phyloP scores from a whole-genome alignment of 2,329 filamentous ascomycete species.

The Cryphonectria japonica region DNA sequence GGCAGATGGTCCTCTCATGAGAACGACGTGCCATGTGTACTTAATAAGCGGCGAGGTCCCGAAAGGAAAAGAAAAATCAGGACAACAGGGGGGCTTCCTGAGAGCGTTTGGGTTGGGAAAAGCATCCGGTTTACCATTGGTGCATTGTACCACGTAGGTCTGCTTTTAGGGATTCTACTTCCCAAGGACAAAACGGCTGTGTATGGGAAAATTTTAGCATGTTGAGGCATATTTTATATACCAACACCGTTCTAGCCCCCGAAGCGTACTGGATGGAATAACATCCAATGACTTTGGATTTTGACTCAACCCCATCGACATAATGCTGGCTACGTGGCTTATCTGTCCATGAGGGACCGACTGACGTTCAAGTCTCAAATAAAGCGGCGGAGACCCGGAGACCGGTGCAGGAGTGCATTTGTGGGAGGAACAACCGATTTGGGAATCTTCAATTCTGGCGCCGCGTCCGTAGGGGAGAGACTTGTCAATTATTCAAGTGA shows the following conservation, averaged over 20 bases:
- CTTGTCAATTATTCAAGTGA: neutral
- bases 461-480: neutral
- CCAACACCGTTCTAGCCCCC: conserved; percentile 12
- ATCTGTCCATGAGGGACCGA: neutral
- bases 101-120: conserved; percentile 24
- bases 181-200: conserved; percentile 19
- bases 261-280: neutral
- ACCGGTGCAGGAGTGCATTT: neutral
- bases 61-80: conserved; percentile 11
- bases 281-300: neutral
- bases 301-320: neutral
- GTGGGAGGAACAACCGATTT: neutral
- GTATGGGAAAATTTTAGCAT: conserved; percentile 24
- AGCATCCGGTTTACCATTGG: conserved; percentile 26
- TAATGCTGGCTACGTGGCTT: neutral
- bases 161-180: conserved; percentile 6
- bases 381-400: neutral
- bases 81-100: conserved; percentile 16
- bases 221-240: conserved; percentile 24
- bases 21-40: conserved; percentile 24
- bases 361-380: neutral
- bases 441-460: neutral
- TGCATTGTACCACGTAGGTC: conserved; percentile 2
- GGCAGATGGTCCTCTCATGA: neutral
- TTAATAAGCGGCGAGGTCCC: conserved; percentile 19